A percentile compares a stretch with the other conserved stretches of the same genome.
Conservation (phyloP, 2,329 filamentous ascomycete species). For the Colletotrichum endophyticum region DNA sequence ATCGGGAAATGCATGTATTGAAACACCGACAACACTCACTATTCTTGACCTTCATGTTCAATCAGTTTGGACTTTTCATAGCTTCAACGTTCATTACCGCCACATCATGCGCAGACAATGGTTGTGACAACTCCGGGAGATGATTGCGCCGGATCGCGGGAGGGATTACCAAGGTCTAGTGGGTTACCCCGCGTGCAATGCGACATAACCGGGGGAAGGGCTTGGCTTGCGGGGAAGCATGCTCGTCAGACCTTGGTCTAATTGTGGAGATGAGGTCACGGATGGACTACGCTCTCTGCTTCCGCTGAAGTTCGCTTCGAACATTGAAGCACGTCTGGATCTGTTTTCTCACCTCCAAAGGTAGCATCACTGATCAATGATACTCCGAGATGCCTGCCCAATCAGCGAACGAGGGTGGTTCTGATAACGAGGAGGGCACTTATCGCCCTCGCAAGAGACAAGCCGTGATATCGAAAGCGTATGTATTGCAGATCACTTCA, state of each 20-base stretch:
- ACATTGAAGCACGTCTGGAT: not conserved
- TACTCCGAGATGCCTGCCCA: not conserved
- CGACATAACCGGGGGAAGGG: not conserved
- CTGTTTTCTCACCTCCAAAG: not conserved
- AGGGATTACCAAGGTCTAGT: not conserved
- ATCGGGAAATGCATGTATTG: not conserved
- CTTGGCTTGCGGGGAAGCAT: not conserved
- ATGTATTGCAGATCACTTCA: not conserved
- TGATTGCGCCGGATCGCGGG: not conserved
- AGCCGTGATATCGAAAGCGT: not conserved
- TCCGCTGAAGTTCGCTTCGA: not conserved
- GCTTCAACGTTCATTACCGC: not conserved
- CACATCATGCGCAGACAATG: not conserved
- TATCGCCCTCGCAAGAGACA: not conserved
- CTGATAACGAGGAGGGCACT: not conserved
- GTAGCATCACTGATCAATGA: not conserved
- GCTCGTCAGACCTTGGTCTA: not conserved
- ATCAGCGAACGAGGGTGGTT: not conserved
- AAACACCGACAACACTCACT: not conserved
- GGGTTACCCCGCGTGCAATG: not conserved
- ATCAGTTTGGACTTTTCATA: not conserved
- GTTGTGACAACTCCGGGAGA: not conserved
- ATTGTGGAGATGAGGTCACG: not conserved
- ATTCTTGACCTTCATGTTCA: not conserved
- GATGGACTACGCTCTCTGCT: not conserved